phyloP scores from a whole-genome alignment of 495 filamentous ascomycete species.

The Aspergillus asperescens region DNA sequence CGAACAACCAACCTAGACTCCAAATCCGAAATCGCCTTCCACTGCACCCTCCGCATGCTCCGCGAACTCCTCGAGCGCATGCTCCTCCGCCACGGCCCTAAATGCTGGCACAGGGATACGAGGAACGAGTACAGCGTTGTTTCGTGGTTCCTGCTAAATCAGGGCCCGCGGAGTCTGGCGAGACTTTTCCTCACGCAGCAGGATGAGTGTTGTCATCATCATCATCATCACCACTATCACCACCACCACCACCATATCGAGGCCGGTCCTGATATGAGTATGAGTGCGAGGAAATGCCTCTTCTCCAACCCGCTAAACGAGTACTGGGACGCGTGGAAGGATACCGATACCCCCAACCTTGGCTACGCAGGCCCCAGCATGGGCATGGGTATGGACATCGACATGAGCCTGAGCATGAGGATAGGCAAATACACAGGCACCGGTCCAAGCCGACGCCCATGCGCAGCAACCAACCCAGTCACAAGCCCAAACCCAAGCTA shows the following conservation, averaged over 20 bases:
- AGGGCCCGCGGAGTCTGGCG: slow-evolving; percentile 22
- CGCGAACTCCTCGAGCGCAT: slow-evolving; percentile 27
- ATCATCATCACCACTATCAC: no score
- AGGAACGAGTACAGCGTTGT: slow-evolving; percentile 27
- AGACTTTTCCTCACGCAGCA: slow-evolving; percentile 25
- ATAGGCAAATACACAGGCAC: neutral
- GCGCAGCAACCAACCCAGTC: neutral
- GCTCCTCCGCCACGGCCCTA: slow-evolving; percentile 30
- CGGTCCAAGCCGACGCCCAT: neutral
- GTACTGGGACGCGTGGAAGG: slow-evolving; percentile 30
- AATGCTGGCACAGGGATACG: slow-evolving; percentile 25
- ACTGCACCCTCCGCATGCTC: slow-evolving; percentile 28
- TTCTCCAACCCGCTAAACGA: slow-evolving; percentile 28
- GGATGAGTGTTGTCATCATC: slow-evolving; percentile 25
- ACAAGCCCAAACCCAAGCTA: slow-evolving; percentile 1
- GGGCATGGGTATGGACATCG: no score
- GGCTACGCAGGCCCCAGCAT: no score
- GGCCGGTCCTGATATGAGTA: neutral
- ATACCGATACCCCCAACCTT: slow-evolving; percentile 19
- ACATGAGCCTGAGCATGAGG: no score
- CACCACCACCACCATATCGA: neutral
- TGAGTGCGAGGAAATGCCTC: slow-evolving; percentile 9
- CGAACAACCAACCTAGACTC: slow-evolving; percentile 20
- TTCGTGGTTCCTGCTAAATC: slow-evolving; percentile 29
- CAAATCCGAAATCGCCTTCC: slow-evolving; percentile 26